phyloP scores from a whole-genome alignment of 768 basidiomycete genomes.

The Lyophyllum shimeji region DNA sequence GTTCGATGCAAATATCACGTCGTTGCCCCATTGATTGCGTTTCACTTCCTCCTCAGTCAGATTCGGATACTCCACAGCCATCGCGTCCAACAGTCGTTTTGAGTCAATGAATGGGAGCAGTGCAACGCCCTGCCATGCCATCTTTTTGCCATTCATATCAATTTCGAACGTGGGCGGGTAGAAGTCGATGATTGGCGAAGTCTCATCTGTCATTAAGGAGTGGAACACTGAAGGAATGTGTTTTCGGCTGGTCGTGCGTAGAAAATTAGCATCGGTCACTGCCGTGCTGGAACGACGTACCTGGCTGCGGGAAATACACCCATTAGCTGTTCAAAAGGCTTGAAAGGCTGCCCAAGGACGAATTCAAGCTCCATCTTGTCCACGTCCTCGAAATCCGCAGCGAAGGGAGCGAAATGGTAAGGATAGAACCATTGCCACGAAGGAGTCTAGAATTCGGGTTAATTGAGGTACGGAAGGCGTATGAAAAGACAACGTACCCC shows the following conservation, averaged over 20 bases:
- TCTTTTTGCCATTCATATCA: slow-evolving; percentile 99
- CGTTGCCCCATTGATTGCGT: slow-evolving; percentile 84
- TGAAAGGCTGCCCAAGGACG: slow-evolving; percentile 82
- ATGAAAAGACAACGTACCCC: slow-evolving; percentile 60
- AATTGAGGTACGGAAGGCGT: not conserved
- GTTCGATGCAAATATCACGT: slow-evolving; percentile 80
- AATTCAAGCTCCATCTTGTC: slow-evolving; percentile 80
- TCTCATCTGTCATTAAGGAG: slow-evolving; percentile 77
- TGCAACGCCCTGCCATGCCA: slow-evolving; percentile 99
- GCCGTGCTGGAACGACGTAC: slow-evolving; percentile 34
- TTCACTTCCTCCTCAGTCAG: slow-evolving; percentile 80
- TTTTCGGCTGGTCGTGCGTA: slow-evolving; percentile 53
- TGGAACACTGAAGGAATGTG: slow-evolving; percentile 91
- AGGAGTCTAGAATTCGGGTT: slow-evolving; percentile 57
- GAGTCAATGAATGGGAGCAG: slow-evolving; percentile 94
- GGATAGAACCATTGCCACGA: slow-evolving; percentile 99
- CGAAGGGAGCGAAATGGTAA: slow-evolving; percentile 97
- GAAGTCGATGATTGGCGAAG: slow-evolving; percentile 94
- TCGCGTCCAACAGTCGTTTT: slow-evolving; percentile 78
- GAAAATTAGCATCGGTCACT: slow-evolving; percentile 7
- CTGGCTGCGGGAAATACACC: slow-evolving; percentile 95
- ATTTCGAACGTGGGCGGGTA: slow-evolving; percentile 91
- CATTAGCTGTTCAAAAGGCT: slow-evolving; percentile 97
- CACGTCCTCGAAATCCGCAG: slow-evolving; percentile 86
- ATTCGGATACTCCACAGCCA: slow-evolving; percentile 64